These are phyloP conservation scores for Abelmoschus esculentus DNA, from an alignment of 345 rosid species.

Conservation along the genomic window DNA sequence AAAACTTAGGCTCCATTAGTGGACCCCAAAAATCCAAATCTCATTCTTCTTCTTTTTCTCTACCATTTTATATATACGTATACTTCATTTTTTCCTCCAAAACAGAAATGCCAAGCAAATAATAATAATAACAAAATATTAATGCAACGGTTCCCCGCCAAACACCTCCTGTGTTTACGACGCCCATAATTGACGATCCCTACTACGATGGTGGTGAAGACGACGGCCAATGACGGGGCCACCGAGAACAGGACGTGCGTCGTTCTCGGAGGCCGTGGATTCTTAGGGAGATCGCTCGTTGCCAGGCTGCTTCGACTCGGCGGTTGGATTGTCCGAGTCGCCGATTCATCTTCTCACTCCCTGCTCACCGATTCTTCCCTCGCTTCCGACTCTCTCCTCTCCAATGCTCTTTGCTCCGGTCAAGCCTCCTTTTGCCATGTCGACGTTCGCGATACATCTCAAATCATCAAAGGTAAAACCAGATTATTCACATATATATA, in stretches of 20 bases:
- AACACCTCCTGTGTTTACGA: slow-evolving; percentile 11
- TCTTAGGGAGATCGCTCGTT: slow-evolving; percentile 75
- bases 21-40: too few species aligned
- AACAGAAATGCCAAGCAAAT: neutral
- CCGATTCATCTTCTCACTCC: slow-evolving; percentile 47
- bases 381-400: slow-evolving; percentile 47
- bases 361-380: slow-evolving; percentile 37
- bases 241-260: slow-evolving; percentile 48
- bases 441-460: slow-evolving; percentile 58
- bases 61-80: too few species aligned
- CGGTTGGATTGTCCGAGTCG: slow-evolving; percentile 75
- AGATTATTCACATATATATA: neutral
- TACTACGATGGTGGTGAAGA: slow-evolving; percentile 19
- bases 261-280: slow-evolving; percentile 81
- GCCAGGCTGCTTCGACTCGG: slow-evolving; percentile 51
- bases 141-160: slow-evolving; percentile 21
- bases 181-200: slow-evolving; percentile 11
- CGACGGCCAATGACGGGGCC: slow-evolving; percentile 29
- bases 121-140: neutral
- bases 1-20: too few species aligned
- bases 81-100: neutral
- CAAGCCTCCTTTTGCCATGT: slow-evolving; percentile 58
- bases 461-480: slow-evolving; percentile 43
- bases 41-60: neutral
- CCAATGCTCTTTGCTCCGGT: slow-evolving; percentile 53